Evolutionary conservation across 306 rosid species (phyloP), one percentile per base, ranked within the genome.

Genomic region (Oemleria cerasiformis): DNA sequence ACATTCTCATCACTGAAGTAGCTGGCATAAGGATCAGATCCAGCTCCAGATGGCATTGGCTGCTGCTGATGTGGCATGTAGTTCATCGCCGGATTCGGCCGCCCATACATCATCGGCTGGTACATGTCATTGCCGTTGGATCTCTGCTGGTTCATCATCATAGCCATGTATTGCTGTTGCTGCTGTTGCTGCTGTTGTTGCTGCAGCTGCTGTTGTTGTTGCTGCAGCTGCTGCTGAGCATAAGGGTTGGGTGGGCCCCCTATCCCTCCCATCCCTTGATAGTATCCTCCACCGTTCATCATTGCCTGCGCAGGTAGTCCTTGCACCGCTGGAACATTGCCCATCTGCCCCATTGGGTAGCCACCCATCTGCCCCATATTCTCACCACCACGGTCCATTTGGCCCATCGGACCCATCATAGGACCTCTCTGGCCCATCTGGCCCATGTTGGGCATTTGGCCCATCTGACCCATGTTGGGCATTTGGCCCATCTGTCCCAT

Each of bases 101-200:
- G 71, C 0, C 86, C 86, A 38, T 89, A 82, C 99, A 89, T 89
- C 95, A 91, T 89, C 0, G 77, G 87, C 12, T 90, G 95, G 66
- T 75, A 91, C 97, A 91, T 89, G 20, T 77, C 83, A 75, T 76
- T 85, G 74, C 76, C 65, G 13, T 45, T 25, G 36, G 41, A 83
- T 65, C 85, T 81, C 15, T 91, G 98, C 60, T 91, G 97, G 40
- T 84, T 81, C 97, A 91, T 86, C 97, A 94, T 66, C 92, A 89
- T 88, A 3, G 96, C 95, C 96, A 94, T 71, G 80, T 89, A 94
- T 34, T 92, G 97, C 41, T 82, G 85, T 53, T 78, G 81, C n/a
- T 56, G 75, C 8, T 58, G 68, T 41, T 67, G 78, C 19, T 65
- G 71, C 2, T 67, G 71, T 10, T 82, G 91, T 40, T 66, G 48